These are phyloP conservation scores for Thalia dealbata DNA, from an alignment of 176 grass and related monocot species.

Conservation along the genomic window DNA sequence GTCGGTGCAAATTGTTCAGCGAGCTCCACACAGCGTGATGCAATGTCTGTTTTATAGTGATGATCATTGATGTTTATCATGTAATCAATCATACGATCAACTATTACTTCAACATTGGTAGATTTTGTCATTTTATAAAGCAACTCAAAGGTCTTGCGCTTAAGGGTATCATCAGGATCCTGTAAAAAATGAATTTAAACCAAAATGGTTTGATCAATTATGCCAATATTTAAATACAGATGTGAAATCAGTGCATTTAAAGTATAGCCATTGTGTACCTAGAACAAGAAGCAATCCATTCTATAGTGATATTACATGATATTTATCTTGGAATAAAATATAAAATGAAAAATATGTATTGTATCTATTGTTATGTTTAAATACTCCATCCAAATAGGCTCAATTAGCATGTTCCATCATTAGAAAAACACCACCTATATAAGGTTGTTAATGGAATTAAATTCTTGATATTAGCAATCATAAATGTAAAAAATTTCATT, in stretches of 20 bases:
- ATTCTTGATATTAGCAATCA: too few species aligned
- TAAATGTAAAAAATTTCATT: too few species aligned
- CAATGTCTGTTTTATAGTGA: constrained; percentile 98
- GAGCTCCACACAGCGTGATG: constrained; percentile 94
- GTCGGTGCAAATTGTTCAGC: constrained; percentile 98
- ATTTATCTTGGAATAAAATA: too few species aligned
- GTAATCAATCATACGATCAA: constrained; percentile 97
- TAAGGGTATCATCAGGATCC: constrained; percentile 97
- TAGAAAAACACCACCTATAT: too few species aligned
- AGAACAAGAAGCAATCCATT: background rate
- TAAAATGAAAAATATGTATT: too few species aligned
- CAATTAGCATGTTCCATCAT: too few species aligned
- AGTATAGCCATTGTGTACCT: background rate
- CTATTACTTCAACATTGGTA: constrained; percentile 99
- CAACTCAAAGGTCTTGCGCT: constrained; percentile 98
- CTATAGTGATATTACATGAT: too few species aligned
- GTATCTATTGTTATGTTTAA: too few species aligned
- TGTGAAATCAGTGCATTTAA: too few species aligned
- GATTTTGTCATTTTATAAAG: constrained; percentile 99
- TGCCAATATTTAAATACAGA: background rate
- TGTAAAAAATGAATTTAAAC: constrained; percentile 13
- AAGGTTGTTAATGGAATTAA: too few species aligned
- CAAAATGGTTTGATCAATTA: background rate
- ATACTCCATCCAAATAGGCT: too few species aligned
- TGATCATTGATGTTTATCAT: constrained; percentile 93